A percentile compares a stretch with the other conserved stretches of the same genome.
Conservation (phyloP, 1,139 yeast genomes). For the Sugiyamaella paludigena region DNA sequence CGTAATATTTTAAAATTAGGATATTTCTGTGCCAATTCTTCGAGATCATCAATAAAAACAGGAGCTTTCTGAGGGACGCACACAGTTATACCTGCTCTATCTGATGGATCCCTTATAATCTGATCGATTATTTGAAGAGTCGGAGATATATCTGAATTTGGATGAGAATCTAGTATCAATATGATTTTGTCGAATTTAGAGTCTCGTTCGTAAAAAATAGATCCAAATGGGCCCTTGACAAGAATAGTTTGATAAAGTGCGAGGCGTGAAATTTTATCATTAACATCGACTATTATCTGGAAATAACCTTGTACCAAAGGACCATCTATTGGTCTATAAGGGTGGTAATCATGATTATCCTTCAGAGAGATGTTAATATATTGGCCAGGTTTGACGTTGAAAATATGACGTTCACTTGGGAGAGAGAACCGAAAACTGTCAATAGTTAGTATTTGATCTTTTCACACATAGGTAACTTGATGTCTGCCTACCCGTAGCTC, state of each 20-base stretch:
- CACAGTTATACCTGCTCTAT: slow-evolving; percentile 71
- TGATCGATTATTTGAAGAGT: slow-evolving; percentile 84
- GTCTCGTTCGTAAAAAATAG: slow-evolving; percentile 76
- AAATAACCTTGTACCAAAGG: no score
- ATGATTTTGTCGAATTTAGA: slow-evolving; percentile 61
- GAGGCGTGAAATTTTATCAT: no score
- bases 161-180: slow-evolving; percentile 69
- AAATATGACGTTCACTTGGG: neutral
- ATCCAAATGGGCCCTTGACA: slow-evolving; percentile 90
- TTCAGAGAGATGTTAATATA: neutral
- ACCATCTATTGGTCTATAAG: no score
- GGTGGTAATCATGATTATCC: no score
- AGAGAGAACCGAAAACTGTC: slow-evolving; percentile 51
- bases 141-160: slow-evolving; percentile 89
- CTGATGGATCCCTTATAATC: slow-evolving; percentile 65
- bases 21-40: slow-evolving; percentile 51
- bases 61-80: slow-evolving; percentile 68
- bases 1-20: neutral
- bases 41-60: slow-evolving; percentile 70
- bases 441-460: slow-evolving; percentile 81
- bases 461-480: neutral
- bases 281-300: no score
- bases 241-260: slow-evolving; percentile 18
- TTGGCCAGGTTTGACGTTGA: slow-evolving; percentile 1
- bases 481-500: slow-evolving; percentile 3